Evolutionary conservation across 192 early-diverging fungal genomes (phyloP).

Genomic region (Coemansia sp.): DNA sequence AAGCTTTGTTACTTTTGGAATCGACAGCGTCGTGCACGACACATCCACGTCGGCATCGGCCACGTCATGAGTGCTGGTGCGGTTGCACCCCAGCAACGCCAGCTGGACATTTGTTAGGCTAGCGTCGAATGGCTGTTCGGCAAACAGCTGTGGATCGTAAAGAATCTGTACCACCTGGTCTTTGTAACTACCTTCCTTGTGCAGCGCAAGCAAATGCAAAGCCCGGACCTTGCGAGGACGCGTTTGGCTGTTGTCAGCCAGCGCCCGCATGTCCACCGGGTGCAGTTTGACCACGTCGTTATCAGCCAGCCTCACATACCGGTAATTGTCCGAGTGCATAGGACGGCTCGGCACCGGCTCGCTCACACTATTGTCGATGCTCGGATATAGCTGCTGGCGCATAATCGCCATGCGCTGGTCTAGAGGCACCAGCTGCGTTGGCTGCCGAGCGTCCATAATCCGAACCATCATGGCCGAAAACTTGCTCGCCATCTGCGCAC

Average conservation of each 20-base stretch:
- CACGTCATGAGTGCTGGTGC: background rate
- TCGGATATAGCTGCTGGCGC: conserved; percentile 57
- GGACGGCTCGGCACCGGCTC: background rate
- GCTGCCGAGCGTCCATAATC: conserved; percentile 61
- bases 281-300: conserved; percentile 8
- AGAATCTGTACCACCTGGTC: conserved; percentile 20
- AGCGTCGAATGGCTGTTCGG: background rate
- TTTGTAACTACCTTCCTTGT: background rate
- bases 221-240: background rate
- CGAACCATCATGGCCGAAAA: conserved; percentile 59
- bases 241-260: background rate
- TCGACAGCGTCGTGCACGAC: conserved; percentile 15
- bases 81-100: conserved; percentile 32
- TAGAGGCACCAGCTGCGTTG: conserved; percentile 60
- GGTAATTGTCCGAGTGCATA: conserved; percentile 13
- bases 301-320: conserved; percentile 15
- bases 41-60: conserved; percentile 1
- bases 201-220: conserved; percentile 31
- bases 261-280: conserved; percentile 13
- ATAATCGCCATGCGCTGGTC: conserved; percentile 66
- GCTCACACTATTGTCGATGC: conserved; percentile 25
- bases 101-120: background rate
- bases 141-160: conserved; percentile 30
- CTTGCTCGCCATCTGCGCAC: conserved; percentile 80
- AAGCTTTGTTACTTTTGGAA: conserved; percentile 20